Conservation (phyloP, 495 filamentous ascomycete genomes). For the Friedmanniomyces endolithicus region DNA sequence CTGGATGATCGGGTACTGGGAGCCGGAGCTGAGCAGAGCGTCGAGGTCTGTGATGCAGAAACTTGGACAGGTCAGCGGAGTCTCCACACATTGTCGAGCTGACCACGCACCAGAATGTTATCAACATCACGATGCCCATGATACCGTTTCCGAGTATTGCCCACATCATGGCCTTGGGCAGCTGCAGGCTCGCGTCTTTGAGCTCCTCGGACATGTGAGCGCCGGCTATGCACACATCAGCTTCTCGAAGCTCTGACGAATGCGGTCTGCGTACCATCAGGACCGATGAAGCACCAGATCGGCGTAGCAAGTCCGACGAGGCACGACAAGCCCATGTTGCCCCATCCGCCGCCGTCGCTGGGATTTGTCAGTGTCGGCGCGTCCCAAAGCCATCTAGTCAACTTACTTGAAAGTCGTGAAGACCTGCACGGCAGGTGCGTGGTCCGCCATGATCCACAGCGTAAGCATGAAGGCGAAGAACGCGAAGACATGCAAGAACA, state of each 20-base stretch:
- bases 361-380: background rate
- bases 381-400: background rate
- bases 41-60: conserved; percentile 34
- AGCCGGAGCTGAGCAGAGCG: conserved; percentile 26
- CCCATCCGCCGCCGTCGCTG: conserved; percentile 22
- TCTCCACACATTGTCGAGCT: conserved; percentile 16
- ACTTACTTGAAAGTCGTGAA: conserved; percentile 20
- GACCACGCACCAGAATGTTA: conserved; percentile 12
- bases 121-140: conserved; percentile 21
- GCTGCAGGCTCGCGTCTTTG: conserved; percentile 21
- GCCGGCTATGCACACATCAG: conserved; percentile 4
- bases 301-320: conserved; percentile 25
- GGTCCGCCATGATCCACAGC: conserved; percentile 24
- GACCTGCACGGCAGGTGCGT: conserved; percentile 18
- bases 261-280: conserved; percentile 9
- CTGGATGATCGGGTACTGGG: conserved; percentile 37
- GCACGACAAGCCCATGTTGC: conserved; percentile 21
- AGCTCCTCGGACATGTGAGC: conserved; percentile 31
- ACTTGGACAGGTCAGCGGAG: conserved; percentile 10
- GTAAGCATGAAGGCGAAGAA: conserved; percentile 29
- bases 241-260: background rate
- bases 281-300: conserved; percentile 28
- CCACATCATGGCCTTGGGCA: conserved; percentile 27
- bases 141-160: conserved; percentile 24
- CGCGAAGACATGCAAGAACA: conserved; percentile 25